Evolutionary conservation across 352 stramenopile genomes (phyloP).

Genomic region (Peronospora belbahrii): DNA sequence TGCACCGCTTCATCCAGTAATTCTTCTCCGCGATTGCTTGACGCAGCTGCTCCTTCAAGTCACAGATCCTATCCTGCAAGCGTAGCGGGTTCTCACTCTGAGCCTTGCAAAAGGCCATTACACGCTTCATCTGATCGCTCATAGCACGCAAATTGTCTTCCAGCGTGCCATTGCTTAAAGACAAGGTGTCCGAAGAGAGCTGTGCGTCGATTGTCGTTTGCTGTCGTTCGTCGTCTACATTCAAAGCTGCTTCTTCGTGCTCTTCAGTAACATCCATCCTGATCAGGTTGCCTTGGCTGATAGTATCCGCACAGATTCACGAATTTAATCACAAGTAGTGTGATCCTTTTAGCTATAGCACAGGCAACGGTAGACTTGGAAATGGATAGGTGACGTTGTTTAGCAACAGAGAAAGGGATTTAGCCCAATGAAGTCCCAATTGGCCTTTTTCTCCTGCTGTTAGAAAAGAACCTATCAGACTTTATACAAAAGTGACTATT

Average conservation of each 20-base stretch:
- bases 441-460: too few species aligned
- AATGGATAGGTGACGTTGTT: too few species aligned
- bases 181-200: constrained; percentile 41
- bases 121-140: constrained; percentile 72
- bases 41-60: constrained; percentile 72
- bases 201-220: constrained; percentile 10
- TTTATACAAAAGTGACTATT: too few species aligned
- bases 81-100: constrained; percentile 65
- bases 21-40: constrained; percentile 80
- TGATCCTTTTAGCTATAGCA: constrained; percentile 20
- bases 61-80: constrained; percentile 68
- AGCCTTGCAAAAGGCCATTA: constrained; percentile 69
- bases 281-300: constrained; percentile 11
- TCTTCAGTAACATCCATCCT: constrained; percentile 21
- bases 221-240: constrained; percentile 13
- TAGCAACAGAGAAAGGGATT: too few species aligned
- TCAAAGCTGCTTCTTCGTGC: constrained; percentile 15
- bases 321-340: constrained; percentile 15
- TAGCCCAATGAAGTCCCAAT: too few species aligned
- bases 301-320: too few species aligned
- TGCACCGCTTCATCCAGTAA: constrained; percentile 85
- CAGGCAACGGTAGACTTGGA: constrained; percentile 19
- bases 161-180: constrained; percentile 30
- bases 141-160: constrained; percentile 75
- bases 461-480: too few species aligned